Base-by-base conservation (phyloP, 1,284 basidiomycete genomes). In the Moniliophthora roreri region DNA sequence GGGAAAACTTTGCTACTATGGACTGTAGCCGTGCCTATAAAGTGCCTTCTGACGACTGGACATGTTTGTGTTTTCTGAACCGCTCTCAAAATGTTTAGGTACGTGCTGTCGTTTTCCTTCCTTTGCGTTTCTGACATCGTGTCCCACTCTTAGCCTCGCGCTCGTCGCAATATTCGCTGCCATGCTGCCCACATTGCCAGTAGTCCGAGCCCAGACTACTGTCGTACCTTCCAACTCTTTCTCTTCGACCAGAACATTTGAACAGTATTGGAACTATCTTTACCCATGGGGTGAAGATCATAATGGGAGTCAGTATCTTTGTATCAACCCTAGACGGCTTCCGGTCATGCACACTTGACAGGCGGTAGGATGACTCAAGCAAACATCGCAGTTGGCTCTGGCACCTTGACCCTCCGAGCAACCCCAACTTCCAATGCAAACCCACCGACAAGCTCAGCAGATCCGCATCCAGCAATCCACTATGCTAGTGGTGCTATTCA, bases 211-310 rank as follows among this genome's bases (percentile, higher is more conserved):
- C 3, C 66, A 62, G 16, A 73, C 69, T 3, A 73, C 72, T 0
- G 70, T 74, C 39, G 73, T 76, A 21, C 75, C 75, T 0, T 61
- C 66, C 6, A 66, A 58, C 18, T 75, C 72, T 1, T 74, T 77
- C 60, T 68, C 65, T 7, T 71, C 66, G 10, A 66, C 68, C 50
- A 60, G 68, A 1, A 62, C 62, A 3, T 67, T 77, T 32, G 70
- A 75, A 54, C 66, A 55, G 16, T 75, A 67, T 53, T 76, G 72
- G 72, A 63, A 61, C 34, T 74, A 74, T 52, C 63, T 74, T n/a
- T 76, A 75, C 52, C 73, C 74, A 5, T 76, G 74, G 74, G 75
- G 75, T 3, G 71, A 71, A 32, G 74, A 76, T 44, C 75, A 77
- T 59, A 77, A 77, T 48, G 75, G 75, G 50, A 73, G 74, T 74